phyloP scores from a whole-genome alignment of 2,329 filamentous ascomycete species.

The Fusarium sarcochroum region DNA sequence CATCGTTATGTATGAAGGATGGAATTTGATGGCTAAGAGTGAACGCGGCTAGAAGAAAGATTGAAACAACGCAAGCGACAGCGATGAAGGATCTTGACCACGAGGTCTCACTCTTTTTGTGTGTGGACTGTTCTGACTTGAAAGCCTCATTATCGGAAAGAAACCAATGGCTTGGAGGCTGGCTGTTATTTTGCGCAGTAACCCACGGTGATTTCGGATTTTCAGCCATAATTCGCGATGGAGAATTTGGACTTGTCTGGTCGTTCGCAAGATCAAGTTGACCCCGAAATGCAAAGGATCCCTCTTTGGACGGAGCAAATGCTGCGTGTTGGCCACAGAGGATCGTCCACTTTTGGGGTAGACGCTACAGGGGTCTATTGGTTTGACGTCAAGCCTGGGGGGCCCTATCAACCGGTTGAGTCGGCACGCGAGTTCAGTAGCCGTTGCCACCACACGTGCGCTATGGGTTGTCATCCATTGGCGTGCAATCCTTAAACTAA shows the following conservation, averaged over 20 bases:
- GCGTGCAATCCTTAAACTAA: not conserved
- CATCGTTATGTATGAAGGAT: not conserved
- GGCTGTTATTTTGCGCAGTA: rapidly evolving
- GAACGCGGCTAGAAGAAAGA: conserved; percentile 42
- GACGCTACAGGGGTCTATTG: conserved; percentile 3
- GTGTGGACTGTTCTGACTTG: not conserved
- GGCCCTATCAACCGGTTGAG: conserved; percentile 34
- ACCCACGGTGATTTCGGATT: not conserved
- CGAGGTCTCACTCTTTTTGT: not conserved
- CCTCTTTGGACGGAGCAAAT: too few species aligned
- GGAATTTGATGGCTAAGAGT: conserved; percentile 31
- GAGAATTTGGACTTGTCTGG: not conserved
- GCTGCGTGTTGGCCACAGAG: too few species aligned
- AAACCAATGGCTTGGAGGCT: not conserved
- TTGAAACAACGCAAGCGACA: conserved; percentile 34
- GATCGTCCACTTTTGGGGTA: too few species aligned
- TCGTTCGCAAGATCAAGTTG: not conserved
- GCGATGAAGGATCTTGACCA: not conserved
- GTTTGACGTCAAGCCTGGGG: not conserved
- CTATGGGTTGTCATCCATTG: conserved; percentile 22
- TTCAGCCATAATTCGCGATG: not conserved
- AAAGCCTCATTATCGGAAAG: not conserved
- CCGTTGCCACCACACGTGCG: conserved; percentile 30
- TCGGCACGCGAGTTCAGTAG: conserved; percentile 32
- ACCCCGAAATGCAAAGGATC: not conserved